Base-by-base conservation (phyloP, 2,329 filamentous ascomycete species). In the Neobulgaria alba region DNA sequence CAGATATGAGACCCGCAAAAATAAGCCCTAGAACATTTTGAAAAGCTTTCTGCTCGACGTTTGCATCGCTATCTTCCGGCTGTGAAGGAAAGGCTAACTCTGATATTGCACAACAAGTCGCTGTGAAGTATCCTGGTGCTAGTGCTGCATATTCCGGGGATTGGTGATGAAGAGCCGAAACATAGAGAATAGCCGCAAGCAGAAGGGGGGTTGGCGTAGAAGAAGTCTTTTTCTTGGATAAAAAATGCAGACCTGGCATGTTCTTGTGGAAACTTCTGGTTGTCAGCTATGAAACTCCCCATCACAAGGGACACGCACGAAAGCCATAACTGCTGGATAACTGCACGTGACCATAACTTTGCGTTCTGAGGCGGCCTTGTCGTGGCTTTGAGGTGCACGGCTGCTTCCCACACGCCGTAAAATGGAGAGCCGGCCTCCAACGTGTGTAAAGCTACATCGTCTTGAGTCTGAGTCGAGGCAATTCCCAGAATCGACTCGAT, bases 221-320 rank as follows among this genome's bases (percentile, higher is more conserved):
- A 20, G 67, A 68, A 0, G 56, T 63, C 47, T 65, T 62, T 21
- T 63, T 67, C 15, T 57, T 60, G 0, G 67, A 65, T 9, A 68
- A 57, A 36, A 68, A 69, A 44, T 68, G 67, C 3, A 69, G 48
- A 1, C 64, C 63, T 0, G 63, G 65, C 60, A 67, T 67, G 23
- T 60, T 63, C 21, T 65, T 62, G 41, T 69, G 62, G 36, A 68
- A 68, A 3, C 63, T 67, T n/a, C n/a, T n/a, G n/a, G n/a, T n/a
- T n/a, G n/a, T n/a, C n/a, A n/a, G n/a, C n/a, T n/a, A n/a, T n/a
- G n/a, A n/a, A n/a, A n/a, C n/a, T n/a, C n/a, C n/a, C n/a, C n/a
- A n/a, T n/a, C n/a, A n/a, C n/a, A 9, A 10, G 9, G n/a, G 17
- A 3, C 17, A 16, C 52, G 42, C 46, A 60, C 58, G 57, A 59